phyloP scores from a whole-genome alignment of 305 asterid species.

The Fraxinus paxiana region DNA sequence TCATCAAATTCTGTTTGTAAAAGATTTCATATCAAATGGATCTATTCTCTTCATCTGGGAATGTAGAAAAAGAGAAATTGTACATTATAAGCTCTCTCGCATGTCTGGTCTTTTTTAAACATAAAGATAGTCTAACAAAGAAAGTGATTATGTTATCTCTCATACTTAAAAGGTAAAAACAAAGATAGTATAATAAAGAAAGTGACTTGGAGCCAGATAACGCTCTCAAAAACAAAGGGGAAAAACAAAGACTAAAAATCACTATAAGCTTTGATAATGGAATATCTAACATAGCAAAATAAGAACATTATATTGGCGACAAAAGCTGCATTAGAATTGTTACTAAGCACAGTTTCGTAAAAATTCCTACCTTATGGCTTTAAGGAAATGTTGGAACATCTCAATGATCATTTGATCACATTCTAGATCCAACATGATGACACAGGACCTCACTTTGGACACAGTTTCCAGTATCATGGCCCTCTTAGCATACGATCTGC shows the following conservation, averaged over 20 bases:
- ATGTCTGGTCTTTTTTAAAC: not conserved
- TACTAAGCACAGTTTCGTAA: not conserved
- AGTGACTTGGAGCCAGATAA: not conserved
- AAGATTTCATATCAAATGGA: not conserved
- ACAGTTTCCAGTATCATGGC: constrained; percentile 76
- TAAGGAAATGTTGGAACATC: constrained; percentile 81
- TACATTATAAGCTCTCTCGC: not conserved
- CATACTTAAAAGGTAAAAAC: not conserved
- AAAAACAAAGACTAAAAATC: not conserved
- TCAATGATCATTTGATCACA: constrained; percentile 75
- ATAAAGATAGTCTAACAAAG: not conserved
- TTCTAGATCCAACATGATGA: constrained; percentile 92
- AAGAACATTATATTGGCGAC: not conserved
- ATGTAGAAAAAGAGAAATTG: not conserved
- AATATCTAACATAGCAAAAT: constrained; percentile 13
- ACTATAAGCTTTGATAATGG: not conserved
- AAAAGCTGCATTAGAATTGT: constrained; percentile 8
- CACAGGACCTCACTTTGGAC: constrained; percentile 85
- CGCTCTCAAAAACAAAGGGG: not conserved
- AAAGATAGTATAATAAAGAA: not conserved
- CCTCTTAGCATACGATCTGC: constrained; percentile 73
- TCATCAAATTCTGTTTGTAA: not conserved
- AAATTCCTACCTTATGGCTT: constrained; percentile 58
- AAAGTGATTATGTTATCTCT: not conserved
- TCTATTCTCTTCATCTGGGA: not conserved